Conservation (phyloP, 129 eudicot species). For the Oenanthe sinensis region DNA sequence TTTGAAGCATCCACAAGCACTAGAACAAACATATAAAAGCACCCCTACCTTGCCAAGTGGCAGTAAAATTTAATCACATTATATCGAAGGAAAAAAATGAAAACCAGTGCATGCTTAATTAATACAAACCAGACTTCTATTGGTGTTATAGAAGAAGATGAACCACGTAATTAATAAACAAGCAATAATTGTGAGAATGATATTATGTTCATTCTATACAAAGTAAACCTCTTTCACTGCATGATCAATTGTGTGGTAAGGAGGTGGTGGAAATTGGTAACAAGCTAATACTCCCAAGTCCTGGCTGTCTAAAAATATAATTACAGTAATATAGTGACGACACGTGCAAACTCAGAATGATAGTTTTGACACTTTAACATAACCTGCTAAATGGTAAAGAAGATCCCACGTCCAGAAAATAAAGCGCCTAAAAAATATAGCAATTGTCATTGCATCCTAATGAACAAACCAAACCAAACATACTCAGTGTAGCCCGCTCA, state of each 20-base stretch:
- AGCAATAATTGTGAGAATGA: background rate
- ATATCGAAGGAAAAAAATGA: background rate
- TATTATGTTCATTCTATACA: background rate
- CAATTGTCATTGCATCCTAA: background rate
- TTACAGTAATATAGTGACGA: background rate
- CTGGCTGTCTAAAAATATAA: background rate
- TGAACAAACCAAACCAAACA: background rate
- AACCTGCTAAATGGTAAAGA: background rate
- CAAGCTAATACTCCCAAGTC: background rate
- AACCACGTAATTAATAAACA: too few relatives aligned
- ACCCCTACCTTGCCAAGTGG: background rate
- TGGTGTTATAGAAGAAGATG: background rate
- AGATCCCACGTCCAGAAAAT: background rate
- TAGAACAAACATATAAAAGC: background rate
- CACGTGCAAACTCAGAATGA: background rate
- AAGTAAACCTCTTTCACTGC: background rate
- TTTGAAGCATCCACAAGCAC: background rate
- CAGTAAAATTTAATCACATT: background rate
- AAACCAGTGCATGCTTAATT: background rate
- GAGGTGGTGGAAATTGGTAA: constrained; percentile 1
- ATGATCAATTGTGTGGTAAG: background rate
- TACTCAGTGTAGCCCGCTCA: background rate
- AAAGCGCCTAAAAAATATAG: background rate
- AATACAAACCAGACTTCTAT: background rate
- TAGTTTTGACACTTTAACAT: background rate